Percentiles rank a stretch among this genome's conserved stretches.
Conservation (phyloP, 176 grass and related monocot genomes). For the Zea luxurians region DNA sequence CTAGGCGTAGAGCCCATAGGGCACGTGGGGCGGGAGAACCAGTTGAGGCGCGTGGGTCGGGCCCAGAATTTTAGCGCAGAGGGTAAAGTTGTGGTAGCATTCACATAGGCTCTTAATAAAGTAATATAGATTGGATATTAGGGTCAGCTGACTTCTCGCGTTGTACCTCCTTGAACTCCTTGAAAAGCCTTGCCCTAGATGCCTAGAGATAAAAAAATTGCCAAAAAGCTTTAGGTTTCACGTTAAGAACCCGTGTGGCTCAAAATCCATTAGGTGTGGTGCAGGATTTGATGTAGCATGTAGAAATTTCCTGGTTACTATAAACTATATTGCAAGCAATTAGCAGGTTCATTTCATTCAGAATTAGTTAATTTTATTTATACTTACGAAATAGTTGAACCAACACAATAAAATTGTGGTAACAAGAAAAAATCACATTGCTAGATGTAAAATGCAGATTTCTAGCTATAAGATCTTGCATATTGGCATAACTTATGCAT, state of each 20-base stretch:
- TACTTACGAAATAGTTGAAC: background rate
- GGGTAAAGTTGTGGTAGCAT: no score
- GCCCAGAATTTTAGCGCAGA: no score
- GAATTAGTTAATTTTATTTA: background rate
- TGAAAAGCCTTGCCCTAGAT: constrained; percentile 95
- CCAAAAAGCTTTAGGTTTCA: constrained; percentile 13
- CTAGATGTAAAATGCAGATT: background rate
- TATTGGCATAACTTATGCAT: background rate
- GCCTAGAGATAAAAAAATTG: constrained; percentile 41
- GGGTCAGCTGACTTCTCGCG: constrained; percentile 88
- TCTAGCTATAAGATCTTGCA: background rate
- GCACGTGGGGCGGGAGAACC: no score
- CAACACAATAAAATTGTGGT: background rate
- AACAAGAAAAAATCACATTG: background rate
- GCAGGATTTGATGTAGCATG: background rate
- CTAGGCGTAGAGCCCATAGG: no score
- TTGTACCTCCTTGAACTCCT: constrained; percentile 94
- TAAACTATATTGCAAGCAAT: background rate
- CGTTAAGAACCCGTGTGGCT: background rate
- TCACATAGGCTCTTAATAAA: no score
- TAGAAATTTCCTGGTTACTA: background rate
- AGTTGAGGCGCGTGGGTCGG: no score
- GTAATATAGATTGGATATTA: constrained; percentile 83
- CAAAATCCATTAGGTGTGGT: background rate
- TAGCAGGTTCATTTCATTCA: background rate